These are phyloP conservation scores for Trichoderma atrobrunneum DNA, from an alignment of 2,329 filamentous ascomycete genomes.

Conservation along the genomic window DNA sequence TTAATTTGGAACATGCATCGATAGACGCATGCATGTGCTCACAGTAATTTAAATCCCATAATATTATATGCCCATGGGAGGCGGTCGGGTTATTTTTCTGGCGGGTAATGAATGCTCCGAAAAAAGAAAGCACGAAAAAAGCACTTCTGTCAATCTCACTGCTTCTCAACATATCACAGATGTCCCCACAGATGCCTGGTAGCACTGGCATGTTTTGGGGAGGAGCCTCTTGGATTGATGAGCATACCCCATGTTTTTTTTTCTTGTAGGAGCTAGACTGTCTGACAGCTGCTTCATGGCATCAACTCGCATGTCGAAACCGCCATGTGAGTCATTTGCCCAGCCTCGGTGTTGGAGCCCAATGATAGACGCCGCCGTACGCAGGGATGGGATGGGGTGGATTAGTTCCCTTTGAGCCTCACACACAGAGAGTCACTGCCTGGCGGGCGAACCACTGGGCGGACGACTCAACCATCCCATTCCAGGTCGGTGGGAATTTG, in stretches of 20 bases:
- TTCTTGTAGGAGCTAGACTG: not conserved
- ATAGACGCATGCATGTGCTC: conserved; percentile 9
- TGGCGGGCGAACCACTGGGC: not conserved
- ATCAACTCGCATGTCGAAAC: conserved; percentile 4
- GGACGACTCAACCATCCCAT: not conserved
- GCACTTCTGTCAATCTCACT: not conserved
- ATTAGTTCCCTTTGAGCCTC: not conserved
- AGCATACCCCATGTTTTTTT: not conserved
- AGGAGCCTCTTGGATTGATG: not conserved
- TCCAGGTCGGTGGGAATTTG: not conserved
- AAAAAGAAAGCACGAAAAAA: not conserved
- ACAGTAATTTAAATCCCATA: not conserved
- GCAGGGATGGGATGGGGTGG: conserved; percentile 1
- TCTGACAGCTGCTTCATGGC: conserved; percentile 2
- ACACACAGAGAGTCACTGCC: not conserved
- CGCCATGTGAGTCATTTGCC: conserved; percentile 15
- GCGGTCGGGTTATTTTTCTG: conserved; percentile 2
- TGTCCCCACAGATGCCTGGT: not conserved
- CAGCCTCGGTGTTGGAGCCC: not conserved
- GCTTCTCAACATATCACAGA: not conserved
- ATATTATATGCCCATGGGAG: not conserved
- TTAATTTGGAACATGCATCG: conserved; percentile 15
- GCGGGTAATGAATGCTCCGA: conserved; percentile 1
- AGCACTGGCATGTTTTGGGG: not conserved
- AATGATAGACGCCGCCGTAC: not conserved